These are phyloP conservation scores for Eurotiales sp. DNA, from an alignment of 2,329 filamentous ascomycete genomes.

Conservation along the genomic window DNA sequence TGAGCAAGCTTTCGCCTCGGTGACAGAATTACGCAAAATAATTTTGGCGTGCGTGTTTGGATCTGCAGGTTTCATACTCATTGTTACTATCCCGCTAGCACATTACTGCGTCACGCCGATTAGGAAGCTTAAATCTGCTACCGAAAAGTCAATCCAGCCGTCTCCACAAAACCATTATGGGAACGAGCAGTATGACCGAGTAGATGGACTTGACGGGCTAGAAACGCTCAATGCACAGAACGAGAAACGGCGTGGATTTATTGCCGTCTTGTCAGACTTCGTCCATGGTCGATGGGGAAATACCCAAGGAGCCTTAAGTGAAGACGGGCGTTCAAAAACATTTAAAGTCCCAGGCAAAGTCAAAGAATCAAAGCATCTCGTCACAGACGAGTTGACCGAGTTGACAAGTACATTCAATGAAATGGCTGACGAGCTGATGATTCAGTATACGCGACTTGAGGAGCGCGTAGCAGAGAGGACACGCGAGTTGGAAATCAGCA, in stretches of 20 bases:
- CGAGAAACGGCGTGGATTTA: neutral
- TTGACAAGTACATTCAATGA: constrained; percentile 83
- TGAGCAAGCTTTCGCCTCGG: constrained; percentile 71
- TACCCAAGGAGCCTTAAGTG: constrained; percentile 5
- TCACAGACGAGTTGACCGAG: constrained; percentile 83
- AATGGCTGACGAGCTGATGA: constrained; percentile 85
- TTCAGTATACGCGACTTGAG: constrained; percentile 81
- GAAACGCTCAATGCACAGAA: neutral
- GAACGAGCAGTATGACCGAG: neutral
- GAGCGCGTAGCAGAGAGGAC: constrained; percentile 81
- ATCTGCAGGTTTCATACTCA: constrained; percentile 67
- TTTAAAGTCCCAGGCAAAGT: constrained; percentile 88
- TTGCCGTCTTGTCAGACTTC: neutral
- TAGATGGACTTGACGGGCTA: neutral
- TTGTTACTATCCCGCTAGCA: constrained; percentile 73
- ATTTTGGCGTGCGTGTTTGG: constrained; percentile 82
- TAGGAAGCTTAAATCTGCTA: constrained; percentile 68
- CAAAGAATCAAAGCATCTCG: constrained; percentile 65
- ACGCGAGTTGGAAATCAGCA: constrained; percentile 79
- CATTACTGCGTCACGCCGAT: constrained; percentile 81
- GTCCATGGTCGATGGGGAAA: constrained; percentile 2
- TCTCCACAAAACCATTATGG: constrained; percentile 29
- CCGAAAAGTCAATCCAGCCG: constrained; percentile 67
- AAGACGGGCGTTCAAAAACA: constrained; percentile 6
- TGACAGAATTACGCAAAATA: constrained; percentile 71